phyloP scores from a whole-genome alignment of 208 protist genomes.

The Crithidia brevicula region DNA sequence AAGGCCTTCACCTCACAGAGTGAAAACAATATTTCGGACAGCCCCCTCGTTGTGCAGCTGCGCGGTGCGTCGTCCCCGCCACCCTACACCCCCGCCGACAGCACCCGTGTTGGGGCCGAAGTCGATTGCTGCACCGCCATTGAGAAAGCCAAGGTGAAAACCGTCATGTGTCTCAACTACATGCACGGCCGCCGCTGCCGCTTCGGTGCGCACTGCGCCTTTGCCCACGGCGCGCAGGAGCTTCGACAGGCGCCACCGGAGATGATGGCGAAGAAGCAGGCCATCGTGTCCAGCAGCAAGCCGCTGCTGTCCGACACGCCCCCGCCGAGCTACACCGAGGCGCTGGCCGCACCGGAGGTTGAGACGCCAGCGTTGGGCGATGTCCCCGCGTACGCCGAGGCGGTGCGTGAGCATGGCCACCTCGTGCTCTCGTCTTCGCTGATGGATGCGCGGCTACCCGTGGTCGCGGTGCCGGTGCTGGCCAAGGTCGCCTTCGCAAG shows the following conservation, averaged over 20 bases:
- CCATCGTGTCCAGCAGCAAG: constrained; percentile 17
- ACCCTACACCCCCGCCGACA: constrained; percentile 26
- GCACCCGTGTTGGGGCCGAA: constrained; percentile 25
- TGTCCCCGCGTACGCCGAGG: constrained; percentile 9
- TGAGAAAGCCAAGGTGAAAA: constrained; percentile 52
- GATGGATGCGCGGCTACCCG: not conserved
- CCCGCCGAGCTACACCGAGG: constrained; percentile 21
- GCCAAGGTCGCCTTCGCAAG: not conserved
- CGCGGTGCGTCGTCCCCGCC: constrained; percentile 3
- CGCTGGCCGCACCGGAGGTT: constrained; percentile 2
- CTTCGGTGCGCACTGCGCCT: constrained; percentile 50
- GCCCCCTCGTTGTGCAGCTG: not conserved
- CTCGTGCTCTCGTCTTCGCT: constrained; percentile 6
- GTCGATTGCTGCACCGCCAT: constrained; percentile 43
- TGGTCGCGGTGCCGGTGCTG: not conserved
- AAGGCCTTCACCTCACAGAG: constrained; percentile 11
- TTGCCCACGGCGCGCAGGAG: constrained; percentile 54
- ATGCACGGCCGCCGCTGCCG: constrained; percentile 37
- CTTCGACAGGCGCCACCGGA: constrained; percentile 31
- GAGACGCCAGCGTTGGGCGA: not conserved
- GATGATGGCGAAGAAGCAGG: constrained; percentile 37
- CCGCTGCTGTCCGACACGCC: constrained; percentile 2
- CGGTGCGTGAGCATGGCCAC: not conserved
- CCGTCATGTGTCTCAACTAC: constrained; percentile 55
- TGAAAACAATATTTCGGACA: constrained; percentile 22